Conservation (phyloP, 768 basidiomycete species). For the Hysterangium stoloniferum region DNA sequence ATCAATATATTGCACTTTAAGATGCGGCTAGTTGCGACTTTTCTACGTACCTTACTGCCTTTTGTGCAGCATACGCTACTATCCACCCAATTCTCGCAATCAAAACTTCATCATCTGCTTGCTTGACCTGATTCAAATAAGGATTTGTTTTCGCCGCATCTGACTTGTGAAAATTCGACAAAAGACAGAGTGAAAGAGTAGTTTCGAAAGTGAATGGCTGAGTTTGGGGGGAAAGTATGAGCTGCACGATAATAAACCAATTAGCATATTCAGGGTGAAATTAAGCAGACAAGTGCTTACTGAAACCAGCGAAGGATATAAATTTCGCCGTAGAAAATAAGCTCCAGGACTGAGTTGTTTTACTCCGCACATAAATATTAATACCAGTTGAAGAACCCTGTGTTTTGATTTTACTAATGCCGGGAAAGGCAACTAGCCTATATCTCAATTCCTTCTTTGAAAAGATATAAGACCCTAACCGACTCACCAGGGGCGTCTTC, state of each 20-base stretch:
- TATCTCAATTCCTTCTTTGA: slow-evolving; percentile 5
- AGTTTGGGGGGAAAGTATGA: slow-evolving; percentile 48
- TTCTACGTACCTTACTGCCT: slow-evolving; percentile 31
- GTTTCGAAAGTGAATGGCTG: slow-evolving; percentile 54
- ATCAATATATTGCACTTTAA: not conserved
- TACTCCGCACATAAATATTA: slow-evolving; percentile 52
- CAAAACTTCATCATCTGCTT: slow-evolving; percentile 39
- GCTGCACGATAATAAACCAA: slow-evolving; percentile 25
- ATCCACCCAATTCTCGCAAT: slow-evolving; percentile 54
- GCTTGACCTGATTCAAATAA: slow-evolving; percentile 47
- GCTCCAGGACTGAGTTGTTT: slow-evolving; percentile 63
- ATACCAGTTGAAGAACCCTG: slow-evolving; percentile 45
- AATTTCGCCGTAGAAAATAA: slow-evolving; percentile 56
- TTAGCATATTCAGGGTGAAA: not conserved
- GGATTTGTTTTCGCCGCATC: slow-evolving; percentile 64
- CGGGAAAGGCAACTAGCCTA: not conserved
- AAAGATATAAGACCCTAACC: not conserved
- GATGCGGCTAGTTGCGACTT: not conserved
- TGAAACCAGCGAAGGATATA: slow-evolving; percentile 46
- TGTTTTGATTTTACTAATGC: slow-evolving; percentile 41
- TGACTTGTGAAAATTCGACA: slow-evolving; percentile 67
- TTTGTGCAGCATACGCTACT: slow-evolving; percentile 41
- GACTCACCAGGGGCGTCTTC: slow-evolving; percentile 36
- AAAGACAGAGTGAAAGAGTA: slow-evolving; percentile 47
- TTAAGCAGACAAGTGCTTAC: slow-evolving; percentile 33